Conservation (phyloP, 2,329 filamentous ascomycete genomes). For the Monosporascus ibericus region DNA sequence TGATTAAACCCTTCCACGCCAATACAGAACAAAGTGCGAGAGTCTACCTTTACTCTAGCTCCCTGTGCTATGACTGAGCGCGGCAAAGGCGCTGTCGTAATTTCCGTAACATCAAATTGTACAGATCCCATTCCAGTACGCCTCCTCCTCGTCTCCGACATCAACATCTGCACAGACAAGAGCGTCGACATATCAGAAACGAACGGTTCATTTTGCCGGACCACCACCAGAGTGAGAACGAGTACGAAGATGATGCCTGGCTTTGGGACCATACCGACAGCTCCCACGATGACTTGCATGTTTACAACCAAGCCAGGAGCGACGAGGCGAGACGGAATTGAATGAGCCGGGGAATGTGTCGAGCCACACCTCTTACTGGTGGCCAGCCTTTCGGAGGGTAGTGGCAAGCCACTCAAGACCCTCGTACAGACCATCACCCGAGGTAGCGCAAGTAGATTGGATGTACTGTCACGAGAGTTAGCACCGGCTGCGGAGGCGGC, state of each 20-base stretch:
- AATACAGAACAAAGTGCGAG: slow-evolving; percentile 15
- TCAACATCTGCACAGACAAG: slow-evolving; percentile 23
- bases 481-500: slow-evolving; percentile 4
- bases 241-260: slow-evolving; percentile 29
- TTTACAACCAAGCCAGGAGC: slow-evolving; percentile 51
- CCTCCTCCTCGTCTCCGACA: slow-evolving; percentile 27
- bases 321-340: slow-evolving; percentile 33
- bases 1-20: slow-evolving; percentile 7
- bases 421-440: slow-evolving; percentile 98
- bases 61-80: slow-evolving; percentile 16
- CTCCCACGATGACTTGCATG: slow-evolving; percentile 47
- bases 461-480: slow-evolving; percentile 64
- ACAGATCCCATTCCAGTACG: slow-evolving; percentile 31
- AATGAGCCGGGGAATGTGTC: slow-evolving; percentile 33
- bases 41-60: slow-evolving; percentile 6
- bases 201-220: slow-evolving; percentile 20
- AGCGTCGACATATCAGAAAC: slow-evolving; percentile 10
- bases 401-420: slow-evolving; percentile 91
- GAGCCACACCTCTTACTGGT: slow-evolving; percentile 46
- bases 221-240: slow-evolving; percentile 19
- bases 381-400: slow-evolving; percentile 71
- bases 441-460: slow-evolving; percentile 98
- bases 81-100: slow-evolving; percentile 21
- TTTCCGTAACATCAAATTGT: slow-evolving; percentile 30
- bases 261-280: slow-evolving; percentile 51